Percentiles rank a stretch among this genome's conserved stretches.
These are phyloP conservation scores for Sclerotinia subarctica DNA, from an alignment of 2,329 filamentous ascomycete genomes.

Conservation along the genomic window DNA sequence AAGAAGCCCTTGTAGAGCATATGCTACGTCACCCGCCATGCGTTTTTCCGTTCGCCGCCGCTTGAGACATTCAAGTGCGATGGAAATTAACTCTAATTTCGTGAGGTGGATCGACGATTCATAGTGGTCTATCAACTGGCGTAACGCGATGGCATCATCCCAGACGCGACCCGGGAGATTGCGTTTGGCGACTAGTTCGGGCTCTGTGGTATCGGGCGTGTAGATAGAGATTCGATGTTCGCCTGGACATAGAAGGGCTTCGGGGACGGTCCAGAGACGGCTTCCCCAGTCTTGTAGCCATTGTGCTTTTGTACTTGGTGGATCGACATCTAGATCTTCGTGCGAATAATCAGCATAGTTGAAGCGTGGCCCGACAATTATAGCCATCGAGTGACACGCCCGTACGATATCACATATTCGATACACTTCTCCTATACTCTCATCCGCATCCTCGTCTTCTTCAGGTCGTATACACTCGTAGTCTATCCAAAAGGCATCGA, in stretches of 20 bases:
- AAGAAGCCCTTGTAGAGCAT: conserved; percentile 37
- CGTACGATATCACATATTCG: conserved; percentile 29
- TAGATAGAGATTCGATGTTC: conserved; percentile 13
- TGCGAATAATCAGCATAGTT: conserved; percentile 5
- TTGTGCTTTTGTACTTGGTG: not conserved
- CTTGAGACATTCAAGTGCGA: conserved; percentile 31
- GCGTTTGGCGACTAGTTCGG: not conserved
- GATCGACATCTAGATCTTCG: not conserved
- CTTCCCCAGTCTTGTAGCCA: conserved; percentile 19
- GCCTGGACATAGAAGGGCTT: conserved; percentile 18
- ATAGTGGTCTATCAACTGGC: conserved; percentile 36
- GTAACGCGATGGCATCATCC: conserved; percentile 1
- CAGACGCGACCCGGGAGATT: conserved; percentile 7
- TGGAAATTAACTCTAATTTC: conserved; percentile 34
- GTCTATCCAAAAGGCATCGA: conserved; percentile 17
- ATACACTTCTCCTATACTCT: conserved; percentile 18
- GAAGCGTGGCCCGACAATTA: conserved; percentile 17
- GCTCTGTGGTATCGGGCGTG: not conserved
- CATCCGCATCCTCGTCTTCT: not conserved
- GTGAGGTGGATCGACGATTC: conserved; percentile 32
- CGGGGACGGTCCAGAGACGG: conserved; percentile 26
- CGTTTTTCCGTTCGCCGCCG: conserved; percentile 21
- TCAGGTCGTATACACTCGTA: conserved; percentile 16
- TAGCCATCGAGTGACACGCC: conserved; percentile 22
- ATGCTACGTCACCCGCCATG: conserved; percentile 32